Base-by-base conservation (phyloP, 345 rosid genomes). In the Hibiscus mutabilis region DNA sequence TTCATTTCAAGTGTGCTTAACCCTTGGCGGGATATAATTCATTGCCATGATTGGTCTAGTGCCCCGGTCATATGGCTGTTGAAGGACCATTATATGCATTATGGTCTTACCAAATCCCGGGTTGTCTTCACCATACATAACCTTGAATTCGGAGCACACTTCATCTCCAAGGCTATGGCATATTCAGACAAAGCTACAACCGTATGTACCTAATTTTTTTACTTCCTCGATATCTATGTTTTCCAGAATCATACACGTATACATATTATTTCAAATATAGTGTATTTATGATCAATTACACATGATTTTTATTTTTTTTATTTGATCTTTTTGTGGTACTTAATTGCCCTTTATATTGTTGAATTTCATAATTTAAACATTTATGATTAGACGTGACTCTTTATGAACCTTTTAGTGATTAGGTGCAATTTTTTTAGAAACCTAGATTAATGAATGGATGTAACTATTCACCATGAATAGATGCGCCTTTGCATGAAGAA, bases 11-110 rank as follows among this genome's bases (percentile, higher is more conserved):
- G 21, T 59, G 57, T 71, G 24, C 46, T 72, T 74, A 13, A 55
- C 31, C 40, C 35, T 76, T 73, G 66, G 73, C 88, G 91, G 98
- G 98, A 94, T 80, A 91, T 94, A 75, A 87, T 94, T 78, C 98
- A 94, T 74, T 94, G 95, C 75, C 98, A 94, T 25, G 98, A 91
- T 83, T 94, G 98, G 97, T 91, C 98, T 15, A 89, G 89, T 76
- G 97, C 97, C 71, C 95, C 96, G 16, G 93, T 89, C 72, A 75
- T 95, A 53, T 88, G 95, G 98, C 74, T 91, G 76, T 89, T 82
- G 71, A 94, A 91, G 85, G 97, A 94, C 77, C 82, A 81, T 44
- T 94, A 91, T 70, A 80, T 73, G 84, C 89, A 89, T 53, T 85
- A 88, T 67, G 88, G 95, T 78, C 95, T 91, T 59, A 84, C 86